Conservation (phyloP, 352 stramenopile species). For the Globisporangium mamillatum region DNA sequence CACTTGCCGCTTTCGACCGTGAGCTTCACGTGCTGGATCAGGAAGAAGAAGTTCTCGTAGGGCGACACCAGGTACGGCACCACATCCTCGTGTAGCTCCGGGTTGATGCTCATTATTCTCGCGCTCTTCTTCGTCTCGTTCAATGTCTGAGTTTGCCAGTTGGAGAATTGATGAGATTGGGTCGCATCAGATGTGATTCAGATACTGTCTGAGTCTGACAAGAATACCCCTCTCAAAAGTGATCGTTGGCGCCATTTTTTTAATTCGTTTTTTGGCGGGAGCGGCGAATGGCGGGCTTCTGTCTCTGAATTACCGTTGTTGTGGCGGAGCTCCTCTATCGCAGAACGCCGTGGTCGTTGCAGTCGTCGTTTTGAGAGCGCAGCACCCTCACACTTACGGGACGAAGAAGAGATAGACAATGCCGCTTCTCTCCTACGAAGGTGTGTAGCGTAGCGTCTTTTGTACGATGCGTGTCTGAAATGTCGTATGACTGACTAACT, state of each 20-base stretch:
- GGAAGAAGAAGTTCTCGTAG: conserved; percentile 78
- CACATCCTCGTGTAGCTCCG: conserved; percentile 52
- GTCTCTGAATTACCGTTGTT: not conserved
- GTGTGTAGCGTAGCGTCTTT: conserved; percentile 19
- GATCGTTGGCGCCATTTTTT: not conserved
- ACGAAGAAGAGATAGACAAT: conserved; percentile 25
- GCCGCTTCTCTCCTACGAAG: conserved; percentile 75
- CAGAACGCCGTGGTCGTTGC: not conserved
- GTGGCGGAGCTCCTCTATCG: not conserved
- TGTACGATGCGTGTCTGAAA: not conserved
- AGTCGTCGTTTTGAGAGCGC: not conserved
- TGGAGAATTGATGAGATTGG: not conserved
- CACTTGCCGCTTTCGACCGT: conserved; percentile 80
- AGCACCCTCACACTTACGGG: not conserved
- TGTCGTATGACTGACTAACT: not conserved
- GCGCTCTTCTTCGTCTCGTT: not conserved
- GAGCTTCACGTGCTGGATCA: conserved; percentile 68
- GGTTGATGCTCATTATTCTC: conserved; percentile 70
- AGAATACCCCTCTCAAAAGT: not conserved
- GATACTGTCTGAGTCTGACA: not conserved
- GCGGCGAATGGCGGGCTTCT: not conserved
- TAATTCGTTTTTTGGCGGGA: not conserved
- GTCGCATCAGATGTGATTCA: not conserved
- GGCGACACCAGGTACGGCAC: conserved; percentile 78
- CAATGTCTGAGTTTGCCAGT: not conserved